Conservation (phyloP, 441 rosid species). For the Cnidoscolus chayamansa region DNA sequence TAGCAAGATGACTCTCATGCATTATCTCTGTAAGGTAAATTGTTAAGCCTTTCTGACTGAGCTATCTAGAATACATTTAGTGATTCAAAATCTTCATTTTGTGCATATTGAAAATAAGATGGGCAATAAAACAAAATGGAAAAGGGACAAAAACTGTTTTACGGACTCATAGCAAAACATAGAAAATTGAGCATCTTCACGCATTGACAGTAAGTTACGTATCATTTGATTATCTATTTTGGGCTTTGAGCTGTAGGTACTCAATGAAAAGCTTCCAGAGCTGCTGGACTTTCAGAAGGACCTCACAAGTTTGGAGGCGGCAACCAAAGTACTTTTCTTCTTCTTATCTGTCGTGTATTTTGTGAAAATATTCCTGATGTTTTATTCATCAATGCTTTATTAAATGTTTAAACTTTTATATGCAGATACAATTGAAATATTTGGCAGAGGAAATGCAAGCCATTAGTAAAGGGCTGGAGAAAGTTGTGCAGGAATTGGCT, state of each 20-base stretch:
- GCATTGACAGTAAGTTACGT: not conserved
- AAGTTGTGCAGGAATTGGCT: conserved; percentile 83
- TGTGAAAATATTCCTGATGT: not conserved
- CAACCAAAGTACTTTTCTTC: conserved; percentile 57
- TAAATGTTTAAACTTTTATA: conserved; percentile 4
- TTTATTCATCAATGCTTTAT: not conserved
- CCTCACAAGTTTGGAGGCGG: conserved; percentile 59
- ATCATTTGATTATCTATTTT: not conserved
- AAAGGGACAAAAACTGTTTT: not conserved
- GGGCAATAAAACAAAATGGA: not conserved
- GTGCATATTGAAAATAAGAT: not conserved
- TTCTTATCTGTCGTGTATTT: conserved; percentile 12
- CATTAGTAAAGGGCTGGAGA: conserved; percentile 82
- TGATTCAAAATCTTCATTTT: not conserved
- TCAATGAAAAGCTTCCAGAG: conserved; percentile 75
- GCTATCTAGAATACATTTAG: not conserved
- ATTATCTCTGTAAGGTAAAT: conserved; percentile 93
- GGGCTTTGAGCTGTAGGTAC: conserved; percentile 41
- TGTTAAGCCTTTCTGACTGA: conserved; percentile 12
- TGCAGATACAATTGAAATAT: conserved; percentile 84
- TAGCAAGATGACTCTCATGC: conserved; percentile 96
- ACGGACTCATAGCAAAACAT: not conserved
- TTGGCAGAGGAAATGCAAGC: conserved; percentile 99
- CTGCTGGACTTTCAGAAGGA: conserved; percentile 69
- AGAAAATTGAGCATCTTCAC: conserved; percentile 2